Percentiles rank a stretch among this genome's conserved stretches.
Evolutionary conservation across 2,329 filamentous ascomycete genomes (phyloP).

Genomic region (Apiospora rasikravindrae): DNA sequence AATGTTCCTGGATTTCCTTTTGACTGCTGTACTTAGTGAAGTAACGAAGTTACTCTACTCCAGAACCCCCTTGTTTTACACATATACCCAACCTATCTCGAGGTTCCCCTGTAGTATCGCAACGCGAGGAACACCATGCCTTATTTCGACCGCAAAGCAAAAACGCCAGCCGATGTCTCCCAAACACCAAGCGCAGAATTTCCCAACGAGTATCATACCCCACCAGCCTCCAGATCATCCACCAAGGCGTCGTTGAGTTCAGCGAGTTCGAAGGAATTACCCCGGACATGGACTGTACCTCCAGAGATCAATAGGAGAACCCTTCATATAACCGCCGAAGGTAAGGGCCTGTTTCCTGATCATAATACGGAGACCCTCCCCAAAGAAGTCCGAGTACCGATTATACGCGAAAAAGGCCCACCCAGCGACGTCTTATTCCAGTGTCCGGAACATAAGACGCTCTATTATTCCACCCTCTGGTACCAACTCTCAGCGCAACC

Average conservation of each 20-base stretch:
- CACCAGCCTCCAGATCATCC: background rate
- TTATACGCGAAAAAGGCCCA: background rate
- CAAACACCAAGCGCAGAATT: background rate
- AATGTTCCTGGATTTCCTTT: background rate
- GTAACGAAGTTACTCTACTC: accelerated
- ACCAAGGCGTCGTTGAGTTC: background rate
- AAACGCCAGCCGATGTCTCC: background rate
- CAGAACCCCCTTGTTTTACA: too few species aligned
- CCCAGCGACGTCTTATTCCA: background rate
- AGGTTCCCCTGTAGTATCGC: background rate
- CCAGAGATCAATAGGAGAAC: background rate
- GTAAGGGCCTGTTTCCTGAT: background rate
- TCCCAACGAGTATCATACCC: background rate
- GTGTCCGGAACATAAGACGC: slow-evolving; percentile 1
- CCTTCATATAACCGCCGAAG: background rate
- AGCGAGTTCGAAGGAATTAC: too few species aligned
- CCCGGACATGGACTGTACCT: background rate
- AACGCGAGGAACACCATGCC: background rate
- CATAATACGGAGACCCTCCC: background rate
- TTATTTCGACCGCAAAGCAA: background rate
- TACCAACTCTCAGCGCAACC: background rate
- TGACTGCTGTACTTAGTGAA: too few species aligned
- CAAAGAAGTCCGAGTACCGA: background rate
- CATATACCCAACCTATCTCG: background rate
- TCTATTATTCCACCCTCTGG: slow-evolving; percentile 21